Conservation (phyloP, 768 basidiomycete genomes). For the Lanmaoa pseudosensibilis region DNA sequence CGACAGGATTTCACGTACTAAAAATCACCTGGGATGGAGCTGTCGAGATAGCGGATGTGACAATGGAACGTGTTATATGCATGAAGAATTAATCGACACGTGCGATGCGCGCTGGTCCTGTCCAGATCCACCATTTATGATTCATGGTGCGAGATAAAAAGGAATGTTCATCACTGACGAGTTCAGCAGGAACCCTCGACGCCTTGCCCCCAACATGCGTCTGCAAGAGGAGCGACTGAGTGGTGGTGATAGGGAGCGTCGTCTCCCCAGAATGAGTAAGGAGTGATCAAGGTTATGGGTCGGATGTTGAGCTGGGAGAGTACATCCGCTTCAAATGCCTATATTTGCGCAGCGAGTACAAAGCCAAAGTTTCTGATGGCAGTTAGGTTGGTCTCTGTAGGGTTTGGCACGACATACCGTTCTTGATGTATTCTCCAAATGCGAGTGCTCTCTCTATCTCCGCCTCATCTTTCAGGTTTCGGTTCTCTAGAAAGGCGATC, state of each 20-base stretch:
- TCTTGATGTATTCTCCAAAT: constrained; percentile 82
- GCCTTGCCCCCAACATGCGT: not conserved
- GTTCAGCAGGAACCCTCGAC: not conserved
- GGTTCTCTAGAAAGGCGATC: constrained; percentile 55
- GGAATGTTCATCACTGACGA: not conserved
- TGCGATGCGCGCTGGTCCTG: not conserved
- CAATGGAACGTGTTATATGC: not conserved
- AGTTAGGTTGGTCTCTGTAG: not conserved
- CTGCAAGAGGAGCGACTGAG: not conserved
- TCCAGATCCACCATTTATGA: not conserved
- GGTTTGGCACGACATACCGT: constrained; percentile 48
- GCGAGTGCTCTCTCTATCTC: constrained; percentile 77
- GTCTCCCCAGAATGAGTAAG: not conserved
- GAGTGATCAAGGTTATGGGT: constrained; percentile 2
- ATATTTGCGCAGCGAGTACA: constrained; percentile 83
- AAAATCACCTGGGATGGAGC: not conserved
- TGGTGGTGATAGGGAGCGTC: not conserved
- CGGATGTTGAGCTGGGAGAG: constrained; percentile 31
- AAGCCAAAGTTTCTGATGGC: constrained; percentile 70
- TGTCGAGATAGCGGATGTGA: not conserved
- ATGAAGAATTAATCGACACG: not conserved
- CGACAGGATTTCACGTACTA: not conserved
- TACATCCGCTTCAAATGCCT: constrained; percentile 78
- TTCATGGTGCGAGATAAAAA: not conserved
- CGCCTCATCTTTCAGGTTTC: constrained; percentile 57